Conservation (phyloP, 768 basidiomycete genomes). For the Chalciporus pseudorubinellus region DNA sequence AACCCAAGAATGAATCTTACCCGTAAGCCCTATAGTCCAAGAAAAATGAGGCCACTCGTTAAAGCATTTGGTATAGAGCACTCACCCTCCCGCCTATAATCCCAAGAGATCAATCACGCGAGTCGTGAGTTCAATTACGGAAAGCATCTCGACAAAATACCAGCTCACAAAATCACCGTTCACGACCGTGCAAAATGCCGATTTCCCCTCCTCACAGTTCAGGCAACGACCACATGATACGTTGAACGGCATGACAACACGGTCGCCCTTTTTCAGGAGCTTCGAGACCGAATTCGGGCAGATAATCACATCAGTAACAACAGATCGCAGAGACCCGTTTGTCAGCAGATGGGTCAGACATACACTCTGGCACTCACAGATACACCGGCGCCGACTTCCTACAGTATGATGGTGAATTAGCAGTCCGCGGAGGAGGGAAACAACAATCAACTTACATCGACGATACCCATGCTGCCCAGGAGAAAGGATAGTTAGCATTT, state of each 20-base stretch:
- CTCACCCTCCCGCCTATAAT: conserved; percentile 3
- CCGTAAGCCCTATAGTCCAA: background rate
- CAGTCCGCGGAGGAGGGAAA: background rate
- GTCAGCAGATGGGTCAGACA: background rate
- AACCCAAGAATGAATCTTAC: background rate
- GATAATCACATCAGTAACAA: background rate
- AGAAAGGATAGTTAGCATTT: background rate
- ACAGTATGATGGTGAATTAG: background rate
- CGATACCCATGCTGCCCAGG: conserved; percentile 1
- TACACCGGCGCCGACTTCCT: conserved; percentile 4
- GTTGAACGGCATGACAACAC: conserved; percentile 62
- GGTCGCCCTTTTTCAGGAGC: conserved; percentile 54
- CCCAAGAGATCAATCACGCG: background rate
- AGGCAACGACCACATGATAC: conserved; percentile 56
- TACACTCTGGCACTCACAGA: background rate
- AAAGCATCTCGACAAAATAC: background rate
- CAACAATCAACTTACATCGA: background rate
- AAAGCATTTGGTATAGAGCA: background rate
- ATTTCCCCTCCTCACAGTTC: conserved; percentile 52
- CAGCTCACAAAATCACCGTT: conserved; percentile 37
- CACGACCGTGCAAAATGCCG: conserved; percentile 56
- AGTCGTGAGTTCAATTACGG: background rate
- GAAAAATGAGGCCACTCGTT: background rate
- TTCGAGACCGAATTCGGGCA: conserved; percentile 10
- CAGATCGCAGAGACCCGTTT: background rate